Base-by-base conservation (phyloP, 2,329 filamentous ascomycete species). In the Ophiosphaerella korrae region DNA sequence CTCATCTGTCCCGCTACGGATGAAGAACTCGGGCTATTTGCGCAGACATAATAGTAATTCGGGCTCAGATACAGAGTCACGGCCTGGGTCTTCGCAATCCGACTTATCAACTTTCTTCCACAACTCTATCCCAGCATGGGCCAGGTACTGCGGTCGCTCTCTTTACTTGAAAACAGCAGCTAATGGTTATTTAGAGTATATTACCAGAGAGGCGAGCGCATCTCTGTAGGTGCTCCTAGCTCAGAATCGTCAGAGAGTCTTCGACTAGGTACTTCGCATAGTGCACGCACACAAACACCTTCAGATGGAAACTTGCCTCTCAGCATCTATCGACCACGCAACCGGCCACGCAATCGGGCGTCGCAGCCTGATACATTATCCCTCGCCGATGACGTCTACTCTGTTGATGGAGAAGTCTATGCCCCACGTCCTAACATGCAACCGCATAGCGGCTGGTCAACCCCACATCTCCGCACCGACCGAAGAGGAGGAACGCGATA, bases 401-500 rank as follows among this genome's bases (percentile, higher is more conserved):
- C 58, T 8, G 54, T 68, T 7, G 69, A 73, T 40, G 68, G 67
- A 26, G 62, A 67, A 14, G 48, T 63, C 40, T 65, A 72, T 38
- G 64, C 64, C 5, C 48, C 67, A 29, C 64, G 65, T 14, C 61
- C 66, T 18, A 52, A 67, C 14, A 61, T 67, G 55, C 63, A 66
- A 11, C 53, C 56, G 21, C 46, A 68, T 21, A 60, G 58, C 21
- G 60, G 63, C 21, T 68, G 60, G 37, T 70, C 63, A 45, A 72
- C 70, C 40, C 74, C 74, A 34, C 70, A 70, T 36, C 63, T 76
- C 13, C 68, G 69, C 21, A 69, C 57, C 33, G 73, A 76, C 38
- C 64, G 63, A 29, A 83, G 39, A 78, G 79, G 47, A 74, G 78
- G 51, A 33, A 63, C 83, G 78, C 59, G 72, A 60, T 52, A 75